phyloP scores from a whole-genome alignment of 768 basidiomycete genomes.

The Russula dissimulans region DNA sequence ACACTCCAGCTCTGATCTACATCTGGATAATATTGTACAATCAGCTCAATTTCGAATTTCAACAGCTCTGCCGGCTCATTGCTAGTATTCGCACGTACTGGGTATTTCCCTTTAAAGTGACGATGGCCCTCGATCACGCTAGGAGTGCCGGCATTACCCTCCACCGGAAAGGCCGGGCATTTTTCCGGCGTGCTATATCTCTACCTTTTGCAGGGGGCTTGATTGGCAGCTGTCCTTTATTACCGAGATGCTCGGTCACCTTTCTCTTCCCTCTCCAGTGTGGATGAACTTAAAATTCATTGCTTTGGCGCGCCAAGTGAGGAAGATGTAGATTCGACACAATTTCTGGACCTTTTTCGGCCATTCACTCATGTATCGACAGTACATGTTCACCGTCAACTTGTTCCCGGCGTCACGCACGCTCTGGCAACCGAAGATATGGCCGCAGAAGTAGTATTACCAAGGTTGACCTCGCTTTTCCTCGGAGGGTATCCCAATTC shows the following conservation, averaged over 20 bases:
- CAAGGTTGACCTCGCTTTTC: not conserved
- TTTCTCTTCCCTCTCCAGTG: not conserved
- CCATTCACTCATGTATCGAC: not conserved
- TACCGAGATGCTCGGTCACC: not conserved
- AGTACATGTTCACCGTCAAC: not conserved
- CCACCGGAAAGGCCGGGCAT: too few relatives aligned
- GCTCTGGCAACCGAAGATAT: not conserved
- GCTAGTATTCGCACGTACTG: not conserved
- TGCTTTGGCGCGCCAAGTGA: too few relatives aligned
- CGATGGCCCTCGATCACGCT: too few relatives aligned
- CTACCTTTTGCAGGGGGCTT: not conserved
- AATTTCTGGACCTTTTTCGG: not conserved
- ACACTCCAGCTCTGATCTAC: not conserved
- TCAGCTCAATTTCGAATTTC: not conserved
- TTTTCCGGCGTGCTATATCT: too few relatives aligned
- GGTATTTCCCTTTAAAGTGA: too few relatives aligned
- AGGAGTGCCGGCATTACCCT: too few relatives aligned
- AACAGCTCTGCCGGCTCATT: not conserved
- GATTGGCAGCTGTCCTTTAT: not conserved
- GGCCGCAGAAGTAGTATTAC: not conserved
- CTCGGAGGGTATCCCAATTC: not conserved
- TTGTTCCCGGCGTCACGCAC: not conserved
- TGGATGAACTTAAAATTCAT: not conserved
- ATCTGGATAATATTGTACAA: not conserved
- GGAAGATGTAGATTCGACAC: not conserved